Conservation (phyloP, 2,329 filamentous ascomycete species). For the Colletotrichum sp. region DNA sequence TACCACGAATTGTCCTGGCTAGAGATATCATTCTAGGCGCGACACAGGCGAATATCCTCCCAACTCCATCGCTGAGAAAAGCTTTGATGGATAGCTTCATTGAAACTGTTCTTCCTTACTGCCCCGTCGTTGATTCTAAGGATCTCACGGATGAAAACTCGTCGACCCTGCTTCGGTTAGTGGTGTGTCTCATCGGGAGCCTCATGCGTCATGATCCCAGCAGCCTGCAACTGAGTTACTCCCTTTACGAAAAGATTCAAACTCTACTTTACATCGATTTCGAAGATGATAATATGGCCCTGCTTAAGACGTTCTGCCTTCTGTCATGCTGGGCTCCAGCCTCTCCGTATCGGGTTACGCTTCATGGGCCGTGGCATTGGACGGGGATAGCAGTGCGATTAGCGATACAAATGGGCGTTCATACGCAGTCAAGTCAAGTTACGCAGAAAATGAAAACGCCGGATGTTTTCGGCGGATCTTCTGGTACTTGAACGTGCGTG, state of each 20-base stretch:
- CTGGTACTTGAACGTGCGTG: background rate
- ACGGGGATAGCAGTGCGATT: background rate
- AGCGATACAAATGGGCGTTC: background rate
- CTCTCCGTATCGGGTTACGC: background rate
- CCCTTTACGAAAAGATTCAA: background rate
- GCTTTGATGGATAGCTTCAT: background rate
- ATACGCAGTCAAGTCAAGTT: background rate
- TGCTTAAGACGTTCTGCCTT: background rate
- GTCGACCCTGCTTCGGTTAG: background rate
- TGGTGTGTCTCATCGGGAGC: background rate
- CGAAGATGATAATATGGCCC: background rate
- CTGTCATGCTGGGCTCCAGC: background rate
- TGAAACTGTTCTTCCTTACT: background rate
- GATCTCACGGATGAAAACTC: background rate
- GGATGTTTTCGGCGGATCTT: background rate
- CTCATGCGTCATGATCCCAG: background rate
- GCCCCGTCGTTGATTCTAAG: background rate
- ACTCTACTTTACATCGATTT: background rate
- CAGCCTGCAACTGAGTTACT: background rate
- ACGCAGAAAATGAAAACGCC: background rate
- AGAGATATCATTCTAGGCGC: background rate
- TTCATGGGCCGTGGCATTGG: background rate
- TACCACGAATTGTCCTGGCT: background rate
- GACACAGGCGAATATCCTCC: background rate
- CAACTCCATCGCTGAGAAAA: background rate